A percentile compares a stretch with the other conserved stretches of the same genome.
Conservation (phyloP, 306 rosid species). For the Cicer bijugum region DNA sequence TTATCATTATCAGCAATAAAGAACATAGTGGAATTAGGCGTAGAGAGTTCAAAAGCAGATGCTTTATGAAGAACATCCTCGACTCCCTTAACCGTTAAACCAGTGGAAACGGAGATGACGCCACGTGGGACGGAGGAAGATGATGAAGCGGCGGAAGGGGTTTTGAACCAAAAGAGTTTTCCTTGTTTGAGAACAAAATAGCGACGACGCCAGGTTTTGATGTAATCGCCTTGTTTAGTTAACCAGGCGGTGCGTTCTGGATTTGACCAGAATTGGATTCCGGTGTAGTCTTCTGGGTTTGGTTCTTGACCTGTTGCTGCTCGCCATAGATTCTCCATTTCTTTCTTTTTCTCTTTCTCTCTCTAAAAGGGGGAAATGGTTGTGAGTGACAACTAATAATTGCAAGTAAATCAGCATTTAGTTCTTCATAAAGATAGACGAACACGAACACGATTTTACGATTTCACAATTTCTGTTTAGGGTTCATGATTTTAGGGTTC, state of each 20-base stretch:
- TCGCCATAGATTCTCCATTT: constrained; percentile 52
- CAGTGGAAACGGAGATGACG: constrained; percentile 51
- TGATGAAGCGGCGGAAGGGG: constrained; percentile 30
- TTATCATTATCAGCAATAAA: constrained; percentile 65
- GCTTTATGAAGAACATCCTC: constrained; percentile 60
- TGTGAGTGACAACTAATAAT: too few species aligned
- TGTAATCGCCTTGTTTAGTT: constrained; percentile 51
- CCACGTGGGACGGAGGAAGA: constrained; percentile 47
- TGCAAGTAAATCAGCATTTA: too few species aligned
- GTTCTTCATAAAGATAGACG: too few species aligned
- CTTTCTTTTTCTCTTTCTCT: too few species aligned
- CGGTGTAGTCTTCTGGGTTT: constrained; percentile 30
- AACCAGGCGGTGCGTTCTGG: constrained; percentile 51
- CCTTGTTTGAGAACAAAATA: constrained; percentile 55
- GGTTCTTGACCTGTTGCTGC: constrained; percentile 42
- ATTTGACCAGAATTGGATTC: constrained; percentile 49
- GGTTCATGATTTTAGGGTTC: too few species aligned
- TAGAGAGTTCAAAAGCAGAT: constrained; percentile 58
- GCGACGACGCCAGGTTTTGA: constrained; percentile 55
- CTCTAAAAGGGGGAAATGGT: background rate
- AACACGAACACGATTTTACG: too few species aligned
- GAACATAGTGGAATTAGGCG: constrained; percentile 55
- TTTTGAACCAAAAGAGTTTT: constrained; percentile 54
- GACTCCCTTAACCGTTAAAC: constrained; percentile 64
- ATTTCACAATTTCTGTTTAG: too few species aligned